Conservation (phyloP, 2,329 filamentous ascomycete genomes). For the Macrophomina tecta region DNA sequence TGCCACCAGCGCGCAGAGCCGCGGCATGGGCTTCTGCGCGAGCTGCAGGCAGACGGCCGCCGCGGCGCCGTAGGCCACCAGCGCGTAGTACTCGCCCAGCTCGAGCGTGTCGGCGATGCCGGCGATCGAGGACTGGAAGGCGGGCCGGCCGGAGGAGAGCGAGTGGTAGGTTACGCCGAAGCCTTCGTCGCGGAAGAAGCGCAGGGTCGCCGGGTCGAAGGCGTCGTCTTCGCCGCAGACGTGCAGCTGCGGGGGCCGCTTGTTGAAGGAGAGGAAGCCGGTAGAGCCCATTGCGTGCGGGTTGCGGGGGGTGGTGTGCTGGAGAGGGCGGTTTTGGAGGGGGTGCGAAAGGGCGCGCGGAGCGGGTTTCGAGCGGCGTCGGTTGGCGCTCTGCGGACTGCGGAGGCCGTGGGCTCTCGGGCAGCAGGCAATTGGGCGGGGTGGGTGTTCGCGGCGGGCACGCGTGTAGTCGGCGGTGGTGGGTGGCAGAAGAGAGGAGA, state of each 20-base stretch:
- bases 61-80: slow-evolving; percentile 49
- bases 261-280: slow-evolving; percentile 47
- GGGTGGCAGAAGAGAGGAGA: not conserved
- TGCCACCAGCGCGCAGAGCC: slow-evolving; percentile 48
- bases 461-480: not conserved
- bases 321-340: not conserved
- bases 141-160: slow-evolving; percentile 38
- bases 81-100: slow-evolving; percentile 44
- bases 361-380: no score
- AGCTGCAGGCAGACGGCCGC: slow-evolving; percentile 48
- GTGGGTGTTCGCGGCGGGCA: not conserved
- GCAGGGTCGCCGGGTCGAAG: slow-evolving; percentile 45
- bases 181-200: slow-evolving; percentile 33
- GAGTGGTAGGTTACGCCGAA: slow-evolving; percentile 46
- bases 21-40: slow-evolving; percentile 48
- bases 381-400: no score
- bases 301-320: not conserved
- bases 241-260: slow-evolving; percentile 44
- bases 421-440: not conserved
- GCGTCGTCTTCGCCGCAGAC: slow-evolving; percentile 47
- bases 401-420: not conserved
- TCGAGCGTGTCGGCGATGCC: slow-evolving; percentile 48
- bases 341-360: no score
- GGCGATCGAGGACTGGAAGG: slow-evolving; percentile 42
- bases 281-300: slow-evolving; percentile 12